A percentile compares a stretch with the other conserved stretches of the same genome.
These are phyloP conservation scores for Tympanopsis confertula DNA, from an alignment of 2,329 filamentous ascomycete species.

Conservation along the genomic window DNA sequence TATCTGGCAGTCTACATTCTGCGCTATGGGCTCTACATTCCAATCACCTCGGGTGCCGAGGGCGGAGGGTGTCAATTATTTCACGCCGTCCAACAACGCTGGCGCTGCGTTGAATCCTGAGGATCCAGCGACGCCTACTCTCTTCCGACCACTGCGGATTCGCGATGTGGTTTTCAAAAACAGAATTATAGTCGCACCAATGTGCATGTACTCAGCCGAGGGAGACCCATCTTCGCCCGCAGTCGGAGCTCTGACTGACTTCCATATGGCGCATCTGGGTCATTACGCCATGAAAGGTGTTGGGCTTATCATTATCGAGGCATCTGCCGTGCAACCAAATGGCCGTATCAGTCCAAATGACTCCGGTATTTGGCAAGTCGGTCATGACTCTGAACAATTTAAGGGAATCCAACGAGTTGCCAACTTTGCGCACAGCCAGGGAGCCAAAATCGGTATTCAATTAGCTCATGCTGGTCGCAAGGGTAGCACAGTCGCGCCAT, in stretches of 20 bases:
- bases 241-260: slow-evolving; percentile 48
- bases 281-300: slow-evolving; percentile 51
- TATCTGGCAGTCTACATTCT: no score
- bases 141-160: not conserved
- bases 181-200: slow-evolving; percentile 27
- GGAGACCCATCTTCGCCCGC: slow-evolving; percentile 5
- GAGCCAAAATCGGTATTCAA: slow-evolving; percentile 48
- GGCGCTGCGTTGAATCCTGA: not conserved
- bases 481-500: slow-evolving; percentile 23
- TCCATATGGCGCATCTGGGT: slow-evolving; percentile 50
- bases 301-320: slow-evolving; percentile 44
- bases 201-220: slow-evolving; percentile 54
- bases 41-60: not conserved
- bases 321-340: slow-evolving; percentile 41
- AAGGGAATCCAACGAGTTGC: slow-evolving; percentile 38
- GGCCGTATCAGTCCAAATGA: slow-evolving; percentile 52
- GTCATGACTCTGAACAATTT: slow-evolving; percentile 40
- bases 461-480: slow-evolving; percentile 43
- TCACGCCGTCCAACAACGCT: not conserved
- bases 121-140: not conserved
- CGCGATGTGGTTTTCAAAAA: not conserved
- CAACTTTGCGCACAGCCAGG: slow-evolving; percentile 51
- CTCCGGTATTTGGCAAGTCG: slow-evolving; percentile 41
- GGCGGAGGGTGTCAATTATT: not conserved
- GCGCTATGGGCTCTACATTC: not conserved